Conservation (phyloP, 768 basidiomycete genomes). For the Coprinellus aureogranulatus region DNA sequence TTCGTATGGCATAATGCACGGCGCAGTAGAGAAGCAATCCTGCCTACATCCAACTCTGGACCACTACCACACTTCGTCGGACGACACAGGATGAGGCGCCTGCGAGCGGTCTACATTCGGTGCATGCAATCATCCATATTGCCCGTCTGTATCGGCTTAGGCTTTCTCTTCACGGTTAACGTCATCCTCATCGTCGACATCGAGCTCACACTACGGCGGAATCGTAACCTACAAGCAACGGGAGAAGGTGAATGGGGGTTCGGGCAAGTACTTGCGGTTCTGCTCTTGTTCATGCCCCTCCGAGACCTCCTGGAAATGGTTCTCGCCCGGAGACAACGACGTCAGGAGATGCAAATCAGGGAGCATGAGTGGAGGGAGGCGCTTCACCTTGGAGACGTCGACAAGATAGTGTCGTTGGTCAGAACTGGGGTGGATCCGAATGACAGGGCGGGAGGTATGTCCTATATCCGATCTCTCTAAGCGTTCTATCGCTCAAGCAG, state of each 20-base stretch:
- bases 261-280: slow-evolving; percentile 20
- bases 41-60: too few species aligned
- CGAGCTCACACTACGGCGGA: slow-evolving; percentile 14
- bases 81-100: not conserved
- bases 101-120: not conserved
- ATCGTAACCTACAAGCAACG: not conserved
- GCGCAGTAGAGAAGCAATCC: not conserved
- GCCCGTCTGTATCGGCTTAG: slow-evolving; percentile 4
- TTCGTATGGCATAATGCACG: too few species aligned
- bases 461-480: too few species aligned
- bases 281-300: slow-evolving; percentile 19
- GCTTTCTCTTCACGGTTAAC: slow-evolving; percentile 15
- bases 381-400: too few species aligned
- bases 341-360: too few species aligned
- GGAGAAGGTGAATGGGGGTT: slow-evolving; percentile 17
- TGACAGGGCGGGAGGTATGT: too few species aligned
- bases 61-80: too few species aligned
- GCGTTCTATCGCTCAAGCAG: too few species aligned
- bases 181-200: slow-evolving; percentile 18
- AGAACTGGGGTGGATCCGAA: too few species aligned
- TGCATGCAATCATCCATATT: not conserved
- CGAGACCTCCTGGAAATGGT: slow-evolving; percentile 8
- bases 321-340: not conserved
- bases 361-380: too few species aligned
- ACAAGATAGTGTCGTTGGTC: too few species aligned